phyloP scores from a whole-genome alignment of 129 eudicot genomes.

The Apium graveolens region DNA sequence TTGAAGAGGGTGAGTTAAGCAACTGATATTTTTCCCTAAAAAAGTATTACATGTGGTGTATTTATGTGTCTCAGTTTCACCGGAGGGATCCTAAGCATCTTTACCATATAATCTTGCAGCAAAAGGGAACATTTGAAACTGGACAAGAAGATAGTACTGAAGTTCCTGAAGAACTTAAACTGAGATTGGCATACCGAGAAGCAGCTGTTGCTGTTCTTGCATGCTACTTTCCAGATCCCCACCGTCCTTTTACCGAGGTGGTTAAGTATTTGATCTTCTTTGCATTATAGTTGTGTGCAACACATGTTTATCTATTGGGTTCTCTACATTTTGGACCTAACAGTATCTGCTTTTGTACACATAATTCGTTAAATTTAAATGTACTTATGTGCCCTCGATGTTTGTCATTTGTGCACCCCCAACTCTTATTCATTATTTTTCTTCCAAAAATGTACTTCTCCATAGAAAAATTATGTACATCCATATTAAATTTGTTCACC shows the following conservation, averaged over 20 bases:
- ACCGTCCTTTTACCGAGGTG: conserved; percentile 71
- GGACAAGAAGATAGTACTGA: conserved; percentile 85
- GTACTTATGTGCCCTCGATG: background rate
- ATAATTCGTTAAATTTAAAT: no score
- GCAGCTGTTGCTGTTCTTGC: conserved; percentile 94
- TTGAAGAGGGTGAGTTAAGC: conserved; percentile 59
- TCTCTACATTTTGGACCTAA: background rate
- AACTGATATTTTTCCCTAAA: background rate
- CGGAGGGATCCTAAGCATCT: conserved; percentile 10
- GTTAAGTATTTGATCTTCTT: background rate
- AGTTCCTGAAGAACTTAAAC: conserved; percentile 81
- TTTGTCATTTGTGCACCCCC: background rate
- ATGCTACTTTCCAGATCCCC: conserved; percentile 78
- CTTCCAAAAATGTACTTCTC: no score
- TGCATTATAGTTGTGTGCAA: conserved; percentile 5
- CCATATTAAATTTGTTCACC: no score
- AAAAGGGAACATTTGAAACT: conserved; percentile 93
- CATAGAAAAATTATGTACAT: no score
- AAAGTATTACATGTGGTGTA: background rate
- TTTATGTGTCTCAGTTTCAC: conserved; percentile 5
- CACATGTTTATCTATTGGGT: background rate
- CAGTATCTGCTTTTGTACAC: background rate
- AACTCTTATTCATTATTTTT: no score
- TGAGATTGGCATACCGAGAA: conserved; percentile 91
- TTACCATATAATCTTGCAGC: conserved; percentile 43